These are phyloP conservation scores for Hondaea fermentalgiana DNA, from an alignment of 108 stramenopile species.

Conservation along the genomic window DNA sequence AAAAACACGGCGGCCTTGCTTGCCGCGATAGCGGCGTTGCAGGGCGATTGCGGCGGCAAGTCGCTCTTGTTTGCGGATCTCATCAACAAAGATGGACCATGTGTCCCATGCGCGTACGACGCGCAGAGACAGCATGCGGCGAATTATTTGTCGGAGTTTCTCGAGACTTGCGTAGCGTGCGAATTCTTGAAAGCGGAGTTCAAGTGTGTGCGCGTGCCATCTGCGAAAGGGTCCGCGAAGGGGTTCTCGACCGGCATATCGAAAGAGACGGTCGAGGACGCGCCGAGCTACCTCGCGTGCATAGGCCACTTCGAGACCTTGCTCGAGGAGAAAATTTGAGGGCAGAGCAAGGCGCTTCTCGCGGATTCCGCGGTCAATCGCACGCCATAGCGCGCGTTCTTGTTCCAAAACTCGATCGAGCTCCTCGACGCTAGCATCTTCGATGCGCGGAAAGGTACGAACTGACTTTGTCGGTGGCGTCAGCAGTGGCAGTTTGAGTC, in stretches of 20 bases:
- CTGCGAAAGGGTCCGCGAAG: neutral
- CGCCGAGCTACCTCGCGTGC: neutral
- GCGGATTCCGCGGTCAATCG: neutral
- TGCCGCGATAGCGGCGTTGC: neutral
- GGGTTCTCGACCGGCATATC: neutral
- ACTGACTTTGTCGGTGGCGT: neutral
- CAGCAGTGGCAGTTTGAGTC: neutral
- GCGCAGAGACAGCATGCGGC: neutral
- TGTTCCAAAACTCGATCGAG: neutral
- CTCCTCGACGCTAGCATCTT: neutral
- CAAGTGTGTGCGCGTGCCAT: neutral
- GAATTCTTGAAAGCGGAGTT: neutral
- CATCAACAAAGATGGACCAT: neutral
- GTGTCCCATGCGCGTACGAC: neutral
- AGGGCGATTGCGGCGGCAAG: neutral
- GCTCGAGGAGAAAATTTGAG: neutral
- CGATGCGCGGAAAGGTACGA: neutral
- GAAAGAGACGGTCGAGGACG: neutral
- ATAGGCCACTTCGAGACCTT: slow-evolving; percentile 5
- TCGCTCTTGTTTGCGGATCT: neutral
- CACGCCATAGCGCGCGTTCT: neutral
- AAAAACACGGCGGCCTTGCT: neutral
- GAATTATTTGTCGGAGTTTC: neutral
- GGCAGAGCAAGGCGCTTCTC: neutral
- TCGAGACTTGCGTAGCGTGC: neutral